phyloP scores from a whole-genome alignment of 805 yeast genomes.

The Scheffersomyces ergatensis region DNA sequence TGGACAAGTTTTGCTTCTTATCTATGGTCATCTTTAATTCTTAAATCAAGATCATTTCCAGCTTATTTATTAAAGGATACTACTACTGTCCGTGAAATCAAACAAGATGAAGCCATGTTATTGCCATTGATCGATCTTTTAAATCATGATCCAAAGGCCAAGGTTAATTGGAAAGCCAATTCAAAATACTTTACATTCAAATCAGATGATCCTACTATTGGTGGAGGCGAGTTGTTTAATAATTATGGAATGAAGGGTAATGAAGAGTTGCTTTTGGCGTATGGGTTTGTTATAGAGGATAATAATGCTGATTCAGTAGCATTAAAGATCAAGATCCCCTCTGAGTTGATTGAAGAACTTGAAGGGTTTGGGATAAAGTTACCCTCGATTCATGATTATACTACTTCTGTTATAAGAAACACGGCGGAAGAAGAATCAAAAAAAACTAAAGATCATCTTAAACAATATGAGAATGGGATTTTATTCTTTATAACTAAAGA shows the following conservation, averaged over 20 bases:
- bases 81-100: conserved; percentile 17
- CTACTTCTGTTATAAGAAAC: conserved; percentile 27
- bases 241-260: conserved; percentile 89
- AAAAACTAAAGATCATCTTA: conserved; percentile 2
- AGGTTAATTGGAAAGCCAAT: conserved; percentile 60
- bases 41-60: conserved; percentile 82
- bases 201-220: conserved; percentile 25
- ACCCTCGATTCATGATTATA: conserved; percentile 37
- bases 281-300: conserved; percentile 68
- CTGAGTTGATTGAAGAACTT: conserved; percentile 25
- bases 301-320: conserved; percentile 60
- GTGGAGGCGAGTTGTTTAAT: conserved; percentile 63
- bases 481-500: conserved; percentile 37
- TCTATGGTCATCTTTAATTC: conserved; percentile 71
- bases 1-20: conserved; percentile 71
- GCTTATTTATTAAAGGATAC: conserved; percentile 48
- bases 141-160: conserved; percentile 63
- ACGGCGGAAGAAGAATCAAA: conserved; percentile 4
- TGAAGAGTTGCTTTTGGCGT: conserved; percentile 75
- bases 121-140: conserved; percentile 76
- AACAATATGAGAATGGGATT: conserved; percentile 24
- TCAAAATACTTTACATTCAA: conserved; percentile 38
- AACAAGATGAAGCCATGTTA: conserved; percentile 58
- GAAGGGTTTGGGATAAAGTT: conserved; percentile 33
- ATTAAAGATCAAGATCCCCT: conserved; percentile 57